A percentile compares a stretch with the other conserved stretches of the same genome.
phyloP scores from a whole-genome alignment of 257 asterid genomes.

The Solanum chaucha region DNA sequence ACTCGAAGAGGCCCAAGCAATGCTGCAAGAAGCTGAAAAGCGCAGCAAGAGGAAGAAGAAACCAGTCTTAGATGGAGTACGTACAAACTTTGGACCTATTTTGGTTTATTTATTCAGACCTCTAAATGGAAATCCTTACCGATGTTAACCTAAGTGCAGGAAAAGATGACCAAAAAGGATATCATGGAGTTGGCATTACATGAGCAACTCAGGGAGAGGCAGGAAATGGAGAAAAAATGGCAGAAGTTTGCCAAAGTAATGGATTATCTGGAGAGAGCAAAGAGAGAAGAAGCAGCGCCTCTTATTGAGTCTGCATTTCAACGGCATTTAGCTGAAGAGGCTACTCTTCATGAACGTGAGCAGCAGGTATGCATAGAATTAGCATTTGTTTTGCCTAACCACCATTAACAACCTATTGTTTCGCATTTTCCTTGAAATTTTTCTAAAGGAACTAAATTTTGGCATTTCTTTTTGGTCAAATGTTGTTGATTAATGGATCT shows the following conservation, averaged over 20 bases:
- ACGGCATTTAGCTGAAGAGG: not conserved
- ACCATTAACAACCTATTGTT: not conserved
- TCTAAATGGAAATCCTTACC: not conserved
- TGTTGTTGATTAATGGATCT: not conserved
- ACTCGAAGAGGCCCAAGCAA: not conserved
- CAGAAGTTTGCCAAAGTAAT: not conserved
- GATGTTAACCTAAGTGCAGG: not conserved
- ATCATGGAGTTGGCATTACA: not conserved
- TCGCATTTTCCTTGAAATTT: not conserved
- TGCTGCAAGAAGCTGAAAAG: not conserved
- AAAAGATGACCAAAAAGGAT: not conserved
- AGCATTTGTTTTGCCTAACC: not conserved
- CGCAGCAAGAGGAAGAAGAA: not conserved
- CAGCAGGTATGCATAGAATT: not conserved
- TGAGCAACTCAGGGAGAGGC: not conserved
- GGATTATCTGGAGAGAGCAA: not conserved
- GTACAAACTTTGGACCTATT: not conserved
- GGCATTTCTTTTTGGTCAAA: not conserved
- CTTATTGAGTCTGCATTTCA: not conserved
- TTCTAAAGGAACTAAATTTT: not conserved
- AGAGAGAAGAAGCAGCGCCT: not conserved
- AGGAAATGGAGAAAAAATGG: not conserved
- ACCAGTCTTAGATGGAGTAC: not conserved
- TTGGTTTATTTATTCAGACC: not conserved
- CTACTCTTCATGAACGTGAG: not conserved